Evolutionary conservation across 208 protist species (phyloP), one percentile per base, ranked within the genome.

Genomic region (Willaertia magna): DNA sequence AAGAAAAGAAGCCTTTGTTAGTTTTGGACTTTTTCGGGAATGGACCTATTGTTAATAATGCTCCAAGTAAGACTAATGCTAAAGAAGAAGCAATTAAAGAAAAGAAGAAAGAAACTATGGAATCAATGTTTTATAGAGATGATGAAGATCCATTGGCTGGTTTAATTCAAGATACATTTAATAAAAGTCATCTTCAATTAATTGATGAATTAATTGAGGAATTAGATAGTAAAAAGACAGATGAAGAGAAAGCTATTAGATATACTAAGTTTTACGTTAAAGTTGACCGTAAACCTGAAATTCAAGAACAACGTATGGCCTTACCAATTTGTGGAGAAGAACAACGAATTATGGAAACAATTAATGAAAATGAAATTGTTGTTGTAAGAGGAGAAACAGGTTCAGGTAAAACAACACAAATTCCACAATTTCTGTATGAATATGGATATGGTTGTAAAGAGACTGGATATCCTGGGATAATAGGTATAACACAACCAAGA

Each of bases 331-430:
- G 11, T 26, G 44, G 46, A n/a, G 86, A 84, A 46, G 83, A 88
- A 49, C 88, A 91, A 20, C 90, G 92, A 47, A 96, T 97, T 86
- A 86, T 96, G 30, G 87, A 89, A n/a, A 74, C 89, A 1, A 86
- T 97, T 22, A 86, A 91, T 59, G 81, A 86, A 7, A 92, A 96
- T 85, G 91, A 86, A 30, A 93, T 98, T 11, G 87, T 96, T 2
- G 93, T 98, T 55, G 92, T 99, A 42, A 96, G 93, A 85, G 96
- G 96, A 43, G 97, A 95, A 67, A 99, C 97, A 9, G 97, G 97
- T 55, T 98, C 94, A 86, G 97, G 85, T 59, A 87, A 87, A 47
- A 85, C 85, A 18, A 87, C 85, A 43, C 85, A 87, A 74, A 26
- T 87, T 6, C 85, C 85, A n/a, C 85, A 87, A 74, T 87, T 85